A percentile compares a stretch with the other conserved stretches of the same genome.
These are phyloP conservation scores for Fusarium pininemorale DNA, from an alignment of 2,329 filamentous ascomycete species.

Conservation along the genomic window DNA sequence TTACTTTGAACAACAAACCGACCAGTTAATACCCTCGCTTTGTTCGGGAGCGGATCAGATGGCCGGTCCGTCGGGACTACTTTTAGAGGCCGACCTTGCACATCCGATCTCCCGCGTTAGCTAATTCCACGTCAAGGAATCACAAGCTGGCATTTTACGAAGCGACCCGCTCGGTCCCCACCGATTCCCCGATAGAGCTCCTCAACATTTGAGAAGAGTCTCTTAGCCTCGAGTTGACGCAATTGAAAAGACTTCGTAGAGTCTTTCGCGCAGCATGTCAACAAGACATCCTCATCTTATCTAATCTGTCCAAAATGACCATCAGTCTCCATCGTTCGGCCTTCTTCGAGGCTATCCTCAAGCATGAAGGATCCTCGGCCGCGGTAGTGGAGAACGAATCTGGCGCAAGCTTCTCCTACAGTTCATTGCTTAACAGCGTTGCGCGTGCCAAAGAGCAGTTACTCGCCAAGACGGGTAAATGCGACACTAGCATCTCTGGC, in stretches of 20 bases:
- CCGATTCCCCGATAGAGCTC: neutral
- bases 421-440: neutral
- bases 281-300: neutral
- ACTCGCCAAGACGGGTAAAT: neutral
- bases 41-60: neutral
- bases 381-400: slow-evolving; percentile 1
- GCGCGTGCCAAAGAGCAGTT: neutral
- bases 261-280: neutral
- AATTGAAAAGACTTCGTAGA: neutral
- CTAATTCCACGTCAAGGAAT: neutral
- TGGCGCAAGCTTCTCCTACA: neutral
- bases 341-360: slow-evolving; percentile 1
- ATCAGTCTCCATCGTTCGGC: neutral
- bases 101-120: neutral
- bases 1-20: neutral
- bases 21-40: neutral
- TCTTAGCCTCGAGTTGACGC: neutral
- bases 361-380: neutral
- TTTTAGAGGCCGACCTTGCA: neutral
- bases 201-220: neutral
- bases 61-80: neutral
- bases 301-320: neutral
- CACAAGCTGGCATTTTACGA: neutral
- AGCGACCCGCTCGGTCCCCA: neutral
- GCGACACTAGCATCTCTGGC: slow-evolving; percentile 53